Evolutionary conservation across 2,329 filamentous ascomycete species (phyloP).

Genomic region (Sclerotinia trifoliorum): DNA sequence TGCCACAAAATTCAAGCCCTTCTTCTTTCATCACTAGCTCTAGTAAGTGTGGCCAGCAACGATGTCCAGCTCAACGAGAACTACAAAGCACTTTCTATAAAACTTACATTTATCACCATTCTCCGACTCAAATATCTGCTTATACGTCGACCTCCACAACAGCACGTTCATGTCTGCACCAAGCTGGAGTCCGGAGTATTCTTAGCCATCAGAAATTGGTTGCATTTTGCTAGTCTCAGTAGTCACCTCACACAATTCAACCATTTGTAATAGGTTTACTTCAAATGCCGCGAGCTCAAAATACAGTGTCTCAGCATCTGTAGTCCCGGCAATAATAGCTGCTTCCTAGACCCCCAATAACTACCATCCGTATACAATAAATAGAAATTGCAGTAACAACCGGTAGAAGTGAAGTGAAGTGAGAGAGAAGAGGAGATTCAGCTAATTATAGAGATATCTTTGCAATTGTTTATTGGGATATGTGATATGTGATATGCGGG

Average conservation of each 20-base stretch:
- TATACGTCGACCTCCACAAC: constrained; percentile 47
- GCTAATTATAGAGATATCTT: too few species aligned
- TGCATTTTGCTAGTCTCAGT: not conserved
- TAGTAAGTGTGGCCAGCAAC: constrained; percentile 43
- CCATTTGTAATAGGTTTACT: constrained; percentile 16
- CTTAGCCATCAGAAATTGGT: not conserved
- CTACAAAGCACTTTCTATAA: constrained; percentile 59
- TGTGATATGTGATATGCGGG: too few species aligned
- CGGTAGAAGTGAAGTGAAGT: too few species aligned
- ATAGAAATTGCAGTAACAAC: too few species aligned
- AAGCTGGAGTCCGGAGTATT: not conserved
- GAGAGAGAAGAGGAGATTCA: too few species aligned
- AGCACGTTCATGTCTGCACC: constrained; percentile 17
- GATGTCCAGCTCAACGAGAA: constrained; percentile 64
- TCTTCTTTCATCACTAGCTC: constrained; percentile 5
- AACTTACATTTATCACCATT: constrained; percentile 49
- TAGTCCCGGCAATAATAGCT: constrained; percentile 62
- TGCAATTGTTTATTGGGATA: too few species aligned
- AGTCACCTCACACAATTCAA: too few species aligned
- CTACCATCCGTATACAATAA: constrained; percentile 35
- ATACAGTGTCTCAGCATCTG: constrained; percentile 76
- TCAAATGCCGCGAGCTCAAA: constrained; percentile 61
- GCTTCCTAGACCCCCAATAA: constrained; percentile 68
- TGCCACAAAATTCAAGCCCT: not conserved
- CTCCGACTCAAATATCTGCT: constrained; percentile 61